Conservation (phyloP, 2,329 filamentous ascomycete species). For the Gliomastix tumulicola region DNA sequence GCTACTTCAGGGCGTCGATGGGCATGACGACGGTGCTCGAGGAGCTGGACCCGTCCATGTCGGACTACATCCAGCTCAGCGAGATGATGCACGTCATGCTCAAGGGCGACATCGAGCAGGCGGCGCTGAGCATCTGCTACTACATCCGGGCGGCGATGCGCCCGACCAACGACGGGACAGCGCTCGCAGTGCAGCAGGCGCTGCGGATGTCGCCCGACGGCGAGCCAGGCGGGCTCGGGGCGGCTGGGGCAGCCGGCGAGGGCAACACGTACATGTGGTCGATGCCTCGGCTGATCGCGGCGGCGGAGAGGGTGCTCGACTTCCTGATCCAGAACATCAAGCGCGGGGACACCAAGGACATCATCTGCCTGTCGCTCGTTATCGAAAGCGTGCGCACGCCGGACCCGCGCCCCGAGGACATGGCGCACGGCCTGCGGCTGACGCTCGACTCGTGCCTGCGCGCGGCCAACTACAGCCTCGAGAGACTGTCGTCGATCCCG, state of each 20-base stretch:
- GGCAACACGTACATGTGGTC: slow-evolving; percentile 30
- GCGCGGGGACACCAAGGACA: slow-evolving; percentile 42
- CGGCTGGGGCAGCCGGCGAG: background rate
- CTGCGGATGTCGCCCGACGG: slow-evolving; percentile 23
- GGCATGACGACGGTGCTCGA: slow-evolving; percentile 48
- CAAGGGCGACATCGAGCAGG: slow-evolving; percentile 47
- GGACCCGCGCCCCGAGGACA: slow-evolving; percentile 33
- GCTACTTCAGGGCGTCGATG: slow-evolving; percentile 48
- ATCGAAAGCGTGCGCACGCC: slow-evolving; percentile 34
- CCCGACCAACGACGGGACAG: slow-evolving; percentile 17
- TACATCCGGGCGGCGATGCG: slow-evolving; percentile 35
- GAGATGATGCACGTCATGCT: slow-evolving; percentile 47
- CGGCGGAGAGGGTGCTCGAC: slow-evolving; percentile 40
- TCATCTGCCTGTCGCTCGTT: slow-evolving; percentile 40
- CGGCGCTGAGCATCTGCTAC: slow-evolving; percentile 47
- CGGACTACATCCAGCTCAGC: slow-evolving; percentile 38
- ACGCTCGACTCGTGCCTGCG: slow-evolving; percentile 38
- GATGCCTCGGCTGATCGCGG: slow-evolving; percentile 27
- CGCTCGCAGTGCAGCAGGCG: slow-evolving; percentile 17
- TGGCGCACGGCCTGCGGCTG: slow-evolving; percentile 29
- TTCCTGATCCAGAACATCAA: slow-evolving; percentile 36
- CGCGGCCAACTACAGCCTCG: slow-evolving; percentile 33
- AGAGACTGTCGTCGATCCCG: slow-evolving; percentile 16
- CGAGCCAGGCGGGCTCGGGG: background rate
- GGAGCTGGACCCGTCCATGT: slow-evolving; percentile 39